These are phyloP conservation scores for Apiotrichum mycotoxinovorans DNA, from an alignment of 1,284 basidiomycete species.

Conservation along the genomic window DNA sequence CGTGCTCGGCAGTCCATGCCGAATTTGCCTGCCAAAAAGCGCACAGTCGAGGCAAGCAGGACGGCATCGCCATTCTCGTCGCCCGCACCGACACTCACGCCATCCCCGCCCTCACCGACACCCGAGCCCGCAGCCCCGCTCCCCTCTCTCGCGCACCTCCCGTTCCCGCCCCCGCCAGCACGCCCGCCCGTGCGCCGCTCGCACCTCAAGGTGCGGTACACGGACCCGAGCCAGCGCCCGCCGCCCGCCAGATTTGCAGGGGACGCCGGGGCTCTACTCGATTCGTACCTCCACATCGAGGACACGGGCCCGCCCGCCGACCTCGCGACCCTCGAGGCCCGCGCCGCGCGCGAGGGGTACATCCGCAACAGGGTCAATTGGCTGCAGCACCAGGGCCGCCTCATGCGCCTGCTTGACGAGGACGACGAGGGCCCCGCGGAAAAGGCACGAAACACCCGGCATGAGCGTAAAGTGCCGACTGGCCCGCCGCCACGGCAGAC, in stretches of 20 bases:
- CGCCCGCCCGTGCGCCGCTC: constrained; percentile 59
- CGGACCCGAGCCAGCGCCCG: constrained; percentile 66
- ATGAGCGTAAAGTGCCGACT: constrained; percentile 12
- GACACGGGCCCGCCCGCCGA: constrained; percentile 54
- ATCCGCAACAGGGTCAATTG: constrained; percentile 56
- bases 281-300: constrained; percentile 59
- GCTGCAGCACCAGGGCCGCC: constrained; percentile 47
- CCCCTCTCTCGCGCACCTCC: constrained; percentile 37
- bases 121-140: constrained; percentile 27
- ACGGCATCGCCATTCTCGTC: constrained; percentile 11
- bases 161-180: constrained; percentile 36
- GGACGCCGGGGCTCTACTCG: constrained; percentile 59
- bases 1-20: constrained; percentile 26
- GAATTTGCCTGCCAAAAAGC: constrained; percentile 28
- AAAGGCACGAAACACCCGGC: constrained; percentile 2
- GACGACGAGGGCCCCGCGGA: constrained; percentile 35
- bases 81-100: constrained; percentile 5
- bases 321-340: constrained; percentile 51
- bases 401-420: constrained; percentile 49
- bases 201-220: constrained; percentile 60
- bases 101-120: constrained; percentile 3
- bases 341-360: constrained; percentile 56
- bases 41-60: constrained; percentile 1
- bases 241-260: constrained; percentile 53
- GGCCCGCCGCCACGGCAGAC: constrained; percentile 31